Evolutionary conservation across 2,329 filamentous ascomycete genomes (phyloP), one percentile per base, ranked within the genome.

Genomic region (Neopestalotiopsis sp.): DNA sequence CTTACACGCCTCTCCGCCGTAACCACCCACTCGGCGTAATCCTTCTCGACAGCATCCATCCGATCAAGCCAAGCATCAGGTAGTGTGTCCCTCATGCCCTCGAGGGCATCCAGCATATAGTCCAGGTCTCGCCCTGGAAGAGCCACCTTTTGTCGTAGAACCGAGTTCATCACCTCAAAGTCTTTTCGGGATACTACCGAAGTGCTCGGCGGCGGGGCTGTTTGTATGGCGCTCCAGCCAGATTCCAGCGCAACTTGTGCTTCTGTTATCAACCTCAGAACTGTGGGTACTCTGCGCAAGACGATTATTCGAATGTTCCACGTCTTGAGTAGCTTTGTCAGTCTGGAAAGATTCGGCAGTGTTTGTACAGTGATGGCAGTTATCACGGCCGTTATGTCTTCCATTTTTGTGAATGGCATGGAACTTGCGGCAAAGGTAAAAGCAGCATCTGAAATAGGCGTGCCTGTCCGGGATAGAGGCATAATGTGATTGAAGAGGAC

Each of bases 301-400:
- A 98, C 91, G 1, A 88, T 82, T 14, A 98, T 82, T 24, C 96
- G 91, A 56, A 92, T 86, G 32, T 87, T 90, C 96, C 96, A 99
- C 1, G 87, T 86, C 68, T 90, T 88, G 64, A 98, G 84, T n/a
- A 97, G 81, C 9, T 88, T 86, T 67, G 89, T 90, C 28, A 99
- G 81, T 67, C 88, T 90, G 10, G 94, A 92, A 57, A 98, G 82
- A 69, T 92, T 91, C 1, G 96, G 96, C 24, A 99, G 85, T 3
- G 94, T 90, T 76, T 96, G 93, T n/a, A 99, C 82, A 20, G 97
- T 92, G 42, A 95, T 97, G 34, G 95, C 93, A 1, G 96, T 98
- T 68, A 98, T 88, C 61, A 98, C 87, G 30, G 95, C 94, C 9
- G 94, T 95, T 75, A 97, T 90, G 79, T 98, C 96, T 74, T 96